Evolutionary conservation across 1,139 yeast genomes (phyloP), one percentile per base, ranked within the genome.

Genomic region (Yamadazyma membranifaciens): DNA sequence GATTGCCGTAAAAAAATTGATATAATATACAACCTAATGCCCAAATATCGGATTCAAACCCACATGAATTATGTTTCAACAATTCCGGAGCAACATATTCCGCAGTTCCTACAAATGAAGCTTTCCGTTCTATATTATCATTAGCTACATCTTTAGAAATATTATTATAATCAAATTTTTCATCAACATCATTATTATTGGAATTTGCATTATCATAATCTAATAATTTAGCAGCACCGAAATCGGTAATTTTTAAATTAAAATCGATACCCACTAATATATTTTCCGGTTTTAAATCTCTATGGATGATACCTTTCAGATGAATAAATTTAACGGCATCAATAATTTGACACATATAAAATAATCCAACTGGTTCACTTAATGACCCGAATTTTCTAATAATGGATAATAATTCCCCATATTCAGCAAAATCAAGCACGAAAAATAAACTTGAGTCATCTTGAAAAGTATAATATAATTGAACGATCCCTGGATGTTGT

Each of bases 241-340:
- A 94, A 63, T 94, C 99, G n/a, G 98, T 92, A 41, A 94, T 78
- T 60, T 89, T 89, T 44, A 92, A 73, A 49, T 87, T 81, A 80
- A 86, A 82, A 44, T 86, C 82, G 45, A 75, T 74, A 52, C 91
- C 95, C 40, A 94, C 79, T 48, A 92, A 67, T 31, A 85, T 83
- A 57, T 92, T 92, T 56, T 92, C 99, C 0, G 99, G 99, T 63
- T 92, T 92, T 50, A 92, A 73, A 62, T 92, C 99, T 47, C 99
- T 78, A 60, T 92, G 99, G 35, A 92, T 81, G 14, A 94, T 86
- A 9, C 98, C 98, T 46, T 70, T 69, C 63, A 65, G 71, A 47
- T 92, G 98, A 74, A 92, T 85, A 60, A 80, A 91, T 48, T 76
- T 79, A 11, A 92, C 81, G 0, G 97, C 94, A 60, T 91, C 98